phyloP scores from a whole-genome alignment of 2,329 filamentous ascomycete genomes.

The Phyllosticta citribraziliensis region DNA sequence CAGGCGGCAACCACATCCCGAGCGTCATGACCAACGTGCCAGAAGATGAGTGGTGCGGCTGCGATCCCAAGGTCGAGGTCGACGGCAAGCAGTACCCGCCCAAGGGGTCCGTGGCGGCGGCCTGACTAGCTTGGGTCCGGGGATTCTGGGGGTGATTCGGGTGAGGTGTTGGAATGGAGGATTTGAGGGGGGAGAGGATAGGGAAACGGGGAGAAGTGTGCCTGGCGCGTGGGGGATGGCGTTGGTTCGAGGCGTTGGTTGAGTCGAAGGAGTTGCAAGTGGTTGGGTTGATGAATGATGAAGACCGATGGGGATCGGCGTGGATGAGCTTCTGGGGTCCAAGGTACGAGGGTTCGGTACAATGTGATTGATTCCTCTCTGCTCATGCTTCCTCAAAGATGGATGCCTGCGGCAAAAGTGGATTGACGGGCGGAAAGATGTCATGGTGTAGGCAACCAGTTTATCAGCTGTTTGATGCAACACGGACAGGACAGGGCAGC shows the following conservation, averaged over 20 bases:
- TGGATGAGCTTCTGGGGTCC: no score
- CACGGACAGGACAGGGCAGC: neutral
- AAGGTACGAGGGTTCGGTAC: no score
- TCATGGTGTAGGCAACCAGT: neutral
- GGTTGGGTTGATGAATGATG: neutral
- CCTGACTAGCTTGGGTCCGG: conserved; percentile 1
- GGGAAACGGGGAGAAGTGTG: neutral
- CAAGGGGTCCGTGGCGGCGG: conserved; percentile 37
- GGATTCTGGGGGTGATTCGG: neutral
- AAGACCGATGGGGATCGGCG: no score
- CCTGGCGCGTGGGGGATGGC: neutral
- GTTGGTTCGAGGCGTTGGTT: neutral
- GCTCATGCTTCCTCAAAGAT: no score
- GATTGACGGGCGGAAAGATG: no score
- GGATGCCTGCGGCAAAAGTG: no score
- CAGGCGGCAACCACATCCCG: conserved; percentile 46
- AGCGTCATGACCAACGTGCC: conserved; percentile 53
- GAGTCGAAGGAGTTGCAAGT: neutral
- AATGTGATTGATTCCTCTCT: no score
- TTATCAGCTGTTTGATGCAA: neutral
- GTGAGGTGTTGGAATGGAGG: neutral
- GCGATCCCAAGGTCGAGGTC: conserved; percentile 52
- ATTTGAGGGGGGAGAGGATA: neutral
- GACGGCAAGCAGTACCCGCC: conserved; percentile 56
- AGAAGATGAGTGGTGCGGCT: conserved; percentile 52